A percentile compares a stretch with the other conserved stretches of the same genome.
Evolutionary conservation across 768 basidiomycete genomes (phyloP).

Genomic region (Xerocomellus intermedius): DNA sequence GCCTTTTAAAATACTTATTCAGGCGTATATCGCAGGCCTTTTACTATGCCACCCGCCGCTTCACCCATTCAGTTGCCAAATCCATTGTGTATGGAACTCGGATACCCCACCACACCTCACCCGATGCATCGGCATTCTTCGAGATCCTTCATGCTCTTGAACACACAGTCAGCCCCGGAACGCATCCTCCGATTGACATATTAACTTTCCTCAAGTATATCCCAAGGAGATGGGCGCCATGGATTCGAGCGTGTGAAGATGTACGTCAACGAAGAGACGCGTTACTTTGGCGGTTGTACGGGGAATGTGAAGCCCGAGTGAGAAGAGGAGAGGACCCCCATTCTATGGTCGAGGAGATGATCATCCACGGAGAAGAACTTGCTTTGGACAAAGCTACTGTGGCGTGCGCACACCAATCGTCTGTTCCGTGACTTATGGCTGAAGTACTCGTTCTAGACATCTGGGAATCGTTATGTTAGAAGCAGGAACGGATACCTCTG

Average conservation of each 20-base stretch:
- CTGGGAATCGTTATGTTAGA: constrained; percentile 3
- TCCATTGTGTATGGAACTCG: not conserved
- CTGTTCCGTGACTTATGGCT: not conserved
- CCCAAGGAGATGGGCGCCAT: constrained; percentile 5
- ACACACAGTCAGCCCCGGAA: constrained; percentile 1
- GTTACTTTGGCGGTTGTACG: constrained; percentile 5
- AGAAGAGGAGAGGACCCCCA: not conserved
- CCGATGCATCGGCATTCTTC: constrained; percentile 1
- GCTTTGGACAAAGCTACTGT: constrained; percentile 1
- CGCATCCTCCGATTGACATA: constrained; percentile 7
- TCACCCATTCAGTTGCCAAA: constrained; percentile 6
- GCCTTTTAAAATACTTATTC: not conserved
- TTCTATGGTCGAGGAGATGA: constrained; percentile 1
- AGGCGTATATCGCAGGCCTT: not conserved
- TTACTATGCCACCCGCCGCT: not conserved
- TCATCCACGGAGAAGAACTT: not conserved
- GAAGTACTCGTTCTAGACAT: not conserved
- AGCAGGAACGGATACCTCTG: constrained; percentile 6
- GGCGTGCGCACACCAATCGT: not conserved
- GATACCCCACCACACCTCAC: constrained; percentile 3
- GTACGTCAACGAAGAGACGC: constrained; percentile 1
- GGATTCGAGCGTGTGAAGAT: constrained; percentile 3
- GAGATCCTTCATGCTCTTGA: constrained; percentile 2
- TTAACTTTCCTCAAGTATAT: constrained; percentile 3
- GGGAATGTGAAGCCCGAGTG: constrained; percentile 1